phyloP scores from a whole-genome alignment of 116 monocot species.

The Papilionanthe hybrid region DNA sequence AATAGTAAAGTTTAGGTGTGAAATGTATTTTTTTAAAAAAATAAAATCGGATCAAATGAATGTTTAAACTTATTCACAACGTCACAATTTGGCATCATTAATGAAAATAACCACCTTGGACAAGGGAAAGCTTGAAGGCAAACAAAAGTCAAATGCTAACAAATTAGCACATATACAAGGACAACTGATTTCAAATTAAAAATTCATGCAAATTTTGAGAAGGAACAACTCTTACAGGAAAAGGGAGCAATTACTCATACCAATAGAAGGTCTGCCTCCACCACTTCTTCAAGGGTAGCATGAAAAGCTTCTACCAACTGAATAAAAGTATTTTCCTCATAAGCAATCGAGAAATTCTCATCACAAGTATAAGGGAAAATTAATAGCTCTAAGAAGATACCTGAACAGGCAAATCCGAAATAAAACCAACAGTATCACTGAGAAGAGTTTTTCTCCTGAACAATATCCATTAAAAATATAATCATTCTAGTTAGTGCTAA shows the following conservation, averaged over 20 bases:
- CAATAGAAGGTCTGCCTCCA: slow-evolving; percentile 94
- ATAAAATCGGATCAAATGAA: too few relatives aligned
- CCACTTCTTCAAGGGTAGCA: slow-evolving; percentile 98
- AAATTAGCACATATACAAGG: not conserved
- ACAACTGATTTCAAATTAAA: not conserved
- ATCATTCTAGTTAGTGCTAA: not conserved
- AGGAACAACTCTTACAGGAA: not conserved
- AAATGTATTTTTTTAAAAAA: too few relatives aligned
- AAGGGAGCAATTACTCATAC: slow-evolving; percentile 30
- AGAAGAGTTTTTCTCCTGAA: slow-evolving; percentile 80
- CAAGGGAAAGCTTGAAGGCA: not conserved
- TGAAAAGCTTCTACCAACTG: slow-evolving; percentile 99
- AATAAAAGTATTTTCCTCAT: slow-evolving; percentile 14
- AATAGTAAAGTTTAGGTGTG: too few relatives aligned
- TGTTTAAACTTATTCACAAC: too few relatives aligned
- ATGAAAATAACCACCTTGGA: too few relatives aligned
- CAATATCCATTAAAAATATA: not conserved
- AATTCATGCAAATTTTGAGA: not conserved
- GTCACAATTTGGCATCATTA: too few relatives aligned
- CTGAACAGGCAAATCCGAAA: slow-evolving; percentile 94
- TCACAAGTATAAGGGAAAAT: not conserved
- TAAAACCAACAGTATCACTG: slow-evolving; percentile 99
- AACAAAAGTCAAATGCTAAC: not conserved
- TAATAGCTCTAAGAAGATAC: slow-evolving; percentile 23
- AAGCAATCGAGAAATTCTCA: not conserved